phyloP scores from a whole-genome alignment of 768 basidiomycete genomes.

The Tricholomella constricta region DNA sequence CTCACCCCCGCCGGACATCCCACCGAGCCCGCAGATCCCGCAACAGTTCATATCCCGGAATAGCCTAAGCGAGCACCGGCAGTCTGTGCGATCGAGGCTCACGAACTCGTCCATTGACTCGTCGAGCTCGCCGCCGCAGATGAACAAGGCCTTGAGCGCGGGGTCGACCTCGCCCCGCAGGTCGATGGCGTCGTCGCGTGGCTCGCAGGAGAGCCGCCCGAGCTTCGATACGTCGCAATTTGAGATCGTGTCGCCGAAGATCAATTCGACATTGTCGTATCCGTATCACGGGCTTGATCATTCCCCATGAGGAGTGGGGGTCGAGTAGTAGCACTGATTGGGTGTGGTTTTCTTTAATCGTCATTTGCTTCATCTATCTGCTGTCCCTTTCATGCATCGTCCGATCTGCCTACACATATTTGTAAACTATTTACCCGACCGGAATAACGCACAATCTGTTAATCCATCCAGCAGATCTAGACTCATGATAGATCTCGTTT shows the following conservation, averaged over 20 bases:
- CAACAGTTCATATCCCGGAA: constrained; percentile 40
- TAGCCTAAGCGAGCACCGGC: constrained; percentile 20
- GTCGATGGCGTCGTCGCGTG: constrained; percentile 45
- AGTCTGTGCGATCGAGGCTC: constrained; percentile 33
- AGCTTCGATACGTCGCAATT: constrained; percentile 69
- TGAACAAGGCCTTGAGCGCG: constrained; percentile 22
- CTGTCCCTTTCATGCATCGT: not conserved
- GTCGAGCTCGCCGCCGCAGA: constrained; percentile 28
- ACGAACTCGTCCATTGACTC: constrained; percentile 37
- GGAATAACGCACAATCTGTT: not conserved
- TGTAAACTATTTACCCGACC: constrained; percentile 1
- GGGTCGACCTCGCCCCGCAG: constrained; percentile 34
- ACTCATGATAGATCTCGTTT: too few relatives aligned
- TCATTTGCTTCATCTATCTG: too few relatives aligned
- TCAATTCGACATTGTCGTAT: constrained; percentile 48
- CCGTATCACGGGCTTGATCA: constrained; percentile 60
- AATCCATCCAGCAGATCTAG: too few relatives aligned
- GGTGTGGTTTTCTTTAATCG: too few relatives aligned
- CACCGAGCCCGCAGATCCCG: constrained; percentile 66
- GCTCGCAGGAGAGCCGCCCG: constrained; percentile 44
- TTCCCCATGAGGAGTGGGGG: constrained; percentile 20
- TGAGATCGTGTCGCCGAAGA: constrained; percentile 62
- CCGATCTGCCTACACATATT: not conserved
- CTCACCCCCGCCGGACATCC: constrained; percentile 46
- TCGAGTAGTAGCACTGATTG: too few relatives aligned